These are phyloP conservation scores for Globisporangium acanthophoron DNA, from an alignment of 352 stramenopile genomes.

Conservation along the genomic window DNA sequence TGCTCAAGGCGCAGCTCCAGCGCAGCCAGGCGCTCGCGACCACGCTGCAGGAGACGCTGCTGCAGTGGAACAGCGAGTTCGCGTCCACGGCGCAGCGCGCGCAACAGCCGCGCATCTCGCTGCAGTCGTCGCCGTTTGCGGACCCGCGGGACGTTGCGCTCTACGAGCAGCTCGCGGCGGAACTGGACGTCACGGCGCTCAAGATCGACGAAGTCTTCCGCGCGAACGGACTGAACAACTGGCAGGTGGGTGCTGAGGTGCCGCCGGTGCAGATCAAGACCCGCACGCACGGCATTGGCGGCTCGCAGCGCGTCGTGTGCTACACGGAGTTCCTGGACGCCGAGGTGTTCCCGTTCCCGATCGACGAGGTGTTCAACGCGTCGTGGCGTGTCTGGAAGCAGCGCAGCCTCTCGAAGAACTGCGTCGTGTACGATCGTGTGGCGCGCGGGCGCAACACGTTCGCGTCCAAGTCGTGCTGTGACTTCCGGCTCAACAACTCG, in stretches of 20 bases:
- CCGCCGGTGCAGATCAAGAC: constrained; percentile 5
- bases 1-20: background rate
- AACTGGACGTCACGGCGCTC: background rate
- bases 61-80: background rate
- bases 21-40: background rate
- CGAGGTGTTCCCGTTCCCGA: constrained; percentile 4
- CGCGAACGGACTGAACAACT: constrained; percentile 2
- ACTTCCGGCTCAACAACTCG: background rate
- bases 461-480: background rate
- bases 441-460: background rate
- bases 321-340: constrained; percentile 7
- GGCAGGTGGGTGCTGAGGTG: background rate
- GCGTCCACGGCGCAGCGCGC: too few relatives aligned
- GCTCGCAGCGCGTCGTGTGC: background rate
- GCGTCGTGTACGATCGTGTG: background rate
- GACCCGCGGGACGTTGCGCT: background rate
- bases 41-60: background rate
- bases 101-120: background rate
- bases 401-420: background rate
- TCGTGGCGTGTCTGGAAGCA: constrained; percentile 7
- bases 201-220: constrained; percentile 1
- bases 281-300: background rate
- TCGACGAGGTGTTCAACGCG: background rate
- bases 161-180: background rate
- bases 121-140: background rate